Evolutionary conservation across 805 yeast species (phyloP), one percentile per base, ranked within the genome.

Genomic region (Candida tibetensis): DNA sequence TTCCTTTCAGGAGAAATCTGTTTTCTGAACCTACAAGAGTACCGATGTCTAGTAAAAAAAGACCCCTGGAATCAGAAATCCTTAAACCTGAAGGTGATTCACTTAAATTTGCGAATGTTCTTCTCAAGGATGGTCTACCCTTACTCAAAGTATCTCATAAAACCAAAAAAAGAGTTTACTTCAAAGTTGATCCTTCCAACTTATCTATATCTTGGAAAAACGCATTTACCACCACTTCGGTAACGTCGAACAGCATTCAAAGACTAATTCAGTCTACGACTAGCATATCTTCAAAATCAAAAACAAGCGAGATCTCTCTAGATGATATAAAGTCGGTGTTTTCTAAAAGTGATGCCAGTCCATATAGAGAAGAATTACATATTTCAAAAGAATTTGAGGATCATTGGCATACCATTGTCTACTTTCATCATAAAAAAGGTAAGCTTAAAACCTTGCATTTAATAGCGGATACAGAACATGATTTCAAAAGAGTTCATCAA

Each of bases 351-450:
- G 86, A 84, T 50, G 96, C 96, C 1, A 73, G 76, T 25, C 86
- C 87, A 48, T 91, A 89, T 55, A 65, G 96, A 43, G 96, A 90
- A 53, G 95, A 89, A 58, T 77, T 86, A 48, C 81, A 83, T 26
- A 74, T 88, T 1, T 76, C 89, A 1, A 65, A 77, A 25, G 88
- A 82, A 35, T 76, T 73, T 37, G 78, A 79, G 30, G 66, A 70
- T 9, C 60, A 76, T 6, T 91, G 99, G 99, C 72, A 87, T 1
- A 82, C 95, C 0, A 75, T 91, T 22, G 77, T 88, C 9, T 91
- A 87, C 54, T 76, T 71, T 40, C 74, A 77, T 45, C 69, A 73
- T 5, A 68, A 76, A 4, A 79, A 74, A 38, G 69, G 76, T 36
- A 85, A 83, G 54, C 65, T 87, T 31, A 85, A 87, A 50, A 85